Evolutionary conservation across 331 rosid species (phyloP).

Genomic region (Saraca asoca): DNA sequence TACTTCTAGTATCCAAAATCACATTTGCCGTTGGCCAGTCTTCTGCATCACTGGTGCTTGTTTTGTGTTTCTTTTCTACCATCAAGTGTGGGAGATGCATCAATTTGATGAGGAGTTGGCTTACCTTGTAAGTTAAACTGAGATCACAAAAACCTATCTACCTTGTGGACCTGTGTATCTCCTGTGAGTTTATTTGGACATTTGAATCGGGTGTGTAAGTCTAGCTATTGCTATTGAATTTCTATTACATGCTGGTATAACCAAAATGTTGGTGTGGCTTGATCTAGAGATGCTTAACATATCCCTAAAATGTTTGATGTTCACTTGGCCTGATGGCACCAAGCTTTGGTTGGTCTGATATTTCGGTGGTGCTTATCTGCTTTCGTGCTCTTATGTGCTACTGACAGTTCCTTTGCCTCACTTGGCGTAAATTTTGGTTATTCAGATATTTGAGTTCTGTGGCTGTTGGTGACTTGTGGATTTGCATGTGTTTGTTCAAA

Average conservation of each 20-base stretch:
- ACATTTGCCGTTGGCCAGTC: conserved; percentile 29
- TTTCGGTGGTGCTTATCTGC: conserved; percentile 1
- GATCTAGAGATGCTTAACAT: conserved; percentile 19
- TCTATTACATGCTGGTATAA: conserved; percentile 16
- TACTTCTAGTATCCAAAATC: conserved; percentile 33
- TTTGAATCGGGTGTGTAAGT: conserved; percentile 30
- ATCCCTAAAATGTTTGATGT: conserved; percentile 30
- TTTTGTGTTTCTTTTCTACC: conserved; percentile 32
- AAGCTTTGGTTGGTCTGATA: conserved; percentile 1
- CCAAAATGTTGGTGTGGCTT: conserved; percentile 22
- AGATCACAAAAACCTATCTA: conserved; percentile 6
- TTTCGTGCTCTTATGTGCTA: not conserved
- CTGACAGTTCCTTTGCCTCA: not conserved
- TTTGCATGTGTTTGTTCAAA: conserved; percentile 15
- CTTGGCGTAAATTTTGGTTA: conserved; percentile 21
- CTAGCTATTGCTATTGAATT: conserved; percentile 9
- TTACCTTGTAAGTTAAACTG: conserved; percentile 13
- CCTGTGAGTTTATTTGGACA: conserved; percentile 9
- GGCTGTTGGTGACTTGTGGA: conserved; percentile 29
- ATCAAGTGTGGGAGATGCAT: conserved; percentile 21
- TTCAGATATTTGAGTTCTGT: conserved; percentile 7
- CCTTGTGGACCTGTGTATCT: conserved; percentile 7
- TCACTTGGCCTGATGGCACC: conserved; percentile 28
- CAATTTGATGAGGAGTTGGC: conserved; percentile 31
- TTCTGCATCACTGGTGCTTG: conserved; percentile 33